Evolutionary conservation across 2,329 filamentous ascomycete genomes (phyloP).

Genomic region (Neodidymelliopsis sp.): DNA sequence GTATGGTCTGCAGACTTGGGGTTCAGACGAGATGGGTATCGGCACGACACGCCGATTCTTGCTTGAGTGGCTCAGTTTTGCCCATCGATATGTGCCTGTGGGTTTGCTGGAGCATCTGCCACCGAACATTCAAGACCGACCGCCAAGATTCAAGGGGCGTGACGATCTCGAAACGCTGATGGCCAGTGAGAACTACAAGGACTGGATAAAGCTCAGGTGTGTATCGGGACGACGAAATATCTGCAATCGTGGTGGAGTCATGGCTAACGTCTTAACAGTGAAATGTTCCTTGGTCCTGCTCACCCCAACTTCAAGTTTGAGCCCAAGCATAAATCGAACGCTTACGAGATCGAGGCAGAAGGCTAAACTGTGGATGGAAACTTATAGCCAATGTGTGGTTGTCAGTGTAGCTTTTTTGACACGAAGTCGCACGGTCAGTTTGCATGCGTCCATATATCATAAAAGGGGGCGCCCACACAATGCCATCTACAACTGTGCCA

Average conservation of each 20-base stretch:
- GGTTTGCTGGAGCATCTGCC: conserved; percentile 89
- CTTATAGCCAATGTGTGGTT: not conserved
- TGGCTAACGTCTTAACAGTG: conserved; percentile 61
- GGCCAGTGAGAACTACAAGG: conserved; percentile 88
- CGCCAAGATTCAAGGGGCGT: conserved; percentile 81
- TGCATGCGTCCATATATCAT: not conserved
- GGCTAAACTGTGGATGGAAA: conserved; percentile 27
- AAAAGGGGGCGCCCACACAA: no score
- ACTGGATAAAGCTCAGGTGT: conserved; percentile 99
- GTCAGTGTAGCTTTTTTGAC: not conserved
- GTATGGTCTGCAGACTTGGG: conserved; percentile 94
- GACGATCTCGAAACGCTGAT: conserved; percentile 95
- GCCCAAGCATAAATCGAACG: conserved; percentile 97
- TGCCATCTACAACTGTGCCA: no score
- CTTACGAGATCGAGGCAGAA: conserved; percentile 76
- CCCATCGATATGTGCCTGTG: conserved; percentile 88
- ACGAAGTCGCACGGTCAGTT: no score
- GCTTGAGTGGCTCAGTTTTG: conserved; percentile 94
- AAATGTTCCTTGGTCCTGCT: conserved; percentile 95
- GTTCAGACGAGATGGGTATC: conserved; percentile 91
- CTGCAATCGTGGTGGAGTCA: no score
- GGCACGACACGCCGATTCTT: conserved; percentile 91
- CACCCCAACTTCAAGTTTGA: conserved; percentile 92
- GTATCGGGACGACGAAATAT: not conserved
- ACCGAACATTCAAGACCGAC: conserved; percentile 86